Evolutionary conservation across 768 basidiomycete species (phyloP).

Genomic region (Rhodotorula toruloides): DNA sequence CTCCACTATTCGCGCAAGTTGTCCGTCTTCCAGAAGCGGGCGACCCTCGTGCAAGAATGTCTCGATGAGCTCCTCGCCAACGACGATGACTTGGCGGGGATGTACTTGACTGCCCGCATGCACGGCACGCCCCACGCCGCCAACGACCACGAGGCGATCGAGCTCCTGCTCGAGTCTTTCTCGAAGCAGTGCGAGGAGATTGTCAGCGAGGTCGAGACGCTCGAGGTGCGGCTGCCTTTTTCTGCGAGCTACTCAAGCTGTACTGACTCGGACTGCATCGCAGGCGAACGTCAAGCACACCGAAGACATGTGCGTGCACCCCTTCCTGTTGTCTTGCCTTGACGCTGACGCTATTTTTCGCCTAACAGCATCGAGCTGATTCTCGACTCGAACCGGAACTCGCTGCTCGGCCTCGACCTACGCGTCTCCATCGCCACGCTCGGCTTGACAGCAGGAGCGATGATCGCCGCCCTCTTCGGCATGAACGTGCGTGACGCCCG

Average conservation of each 20-base stretch:
- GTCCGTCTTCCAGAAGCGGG: constrained; percentile 82
- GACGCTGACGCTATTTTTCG: neutral
- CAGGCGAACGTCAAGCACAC: constrained; percentile 92
- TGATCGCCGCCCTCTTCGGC: constrained; percentile 85
- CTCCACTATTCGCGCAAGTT: constrained; percentile 87
- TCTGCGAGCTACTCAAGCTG: neutral
- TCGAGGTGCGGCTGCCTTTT: constrained; percentile 18
- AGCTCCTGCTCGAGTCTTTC: constrained; percentile 88
- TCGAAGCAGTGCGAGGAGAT: constrained; percentile 58
- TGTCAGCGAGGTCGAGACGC: constrained; percentile 39
- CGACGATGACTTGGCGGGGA: constrained; percentile 82
- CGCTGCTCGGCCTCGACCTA: constrained; percentile 81
- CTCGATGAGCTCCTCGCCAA: constrained; percentile 78
- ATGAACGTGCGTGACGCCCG: constrained; percentile 55
- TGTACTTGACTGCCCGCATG: constrained; percentile 88
- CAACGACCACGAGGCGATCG: constrained; percentile 86
- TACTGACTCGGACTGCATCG: neutral
- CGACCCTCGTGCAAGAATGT: constrained; percentile 77
- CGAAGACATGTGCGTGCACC: constrained; percentile 64
- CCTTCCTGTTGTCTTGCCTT: too few species aligned
- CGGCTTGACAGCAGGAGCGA: constrained; percentile 82
- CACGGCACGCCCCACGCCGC: constrained; percentile 57
- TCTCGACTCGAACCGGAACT: constrained; percentile 90
- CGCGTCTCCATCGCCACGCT: constrained; percentile 92
- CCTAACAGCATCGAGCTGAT: constrained; percentile 68